phyloP scores from a whole-genome alignment of 352 stramenopile species.

The Achlya hypogyna region DNA sequence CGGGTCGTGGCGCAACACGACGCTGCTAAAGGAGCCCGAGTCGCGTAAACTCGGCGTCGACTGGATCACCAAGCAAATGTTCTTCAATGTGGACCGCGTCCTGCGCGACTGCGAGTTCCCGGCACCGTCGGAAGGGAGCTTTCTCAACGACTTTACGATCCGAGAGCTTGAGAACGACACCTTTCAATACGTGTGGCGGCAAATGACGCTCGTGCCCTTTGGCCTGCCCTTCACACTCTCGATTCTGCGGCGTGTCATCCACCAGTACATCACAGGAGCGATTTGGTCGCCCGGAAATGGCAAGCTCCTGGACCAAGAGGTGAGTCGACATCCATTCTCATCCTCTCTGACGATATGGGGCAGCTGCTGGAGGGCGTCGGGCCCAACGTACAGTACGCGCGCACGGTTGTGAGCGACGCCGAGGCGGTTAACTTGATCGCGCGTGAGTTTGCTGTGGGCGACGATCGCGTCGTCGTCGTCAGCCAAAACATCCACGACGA shows the following conservation, averaged over 20 bases:
- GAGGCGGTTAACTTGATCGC: constrained; percentile 13
- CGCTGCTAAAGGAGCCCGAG: not conserved
- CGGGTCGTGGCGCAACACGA: not conserved
- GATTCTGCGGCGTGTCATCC: not conserved
- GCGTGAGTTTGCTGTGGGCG: constrained; percentile 1
- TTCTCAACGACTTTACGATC: constrained; percentile 3
- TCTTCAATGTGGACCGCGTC: constrained; percentile 5
- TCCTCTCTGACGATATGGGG: not conserved
- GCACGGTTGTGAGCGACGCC: not conserved
- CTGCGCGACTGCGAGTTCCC: constrained; percentile 7
- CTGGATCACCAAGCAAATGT: constrained; percentile 10
- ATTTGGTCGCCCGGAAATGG: constrained; percentile 8
- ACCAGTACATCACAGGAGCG: not conserved
- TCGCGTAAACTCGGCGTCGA: constrained; percentile 5
- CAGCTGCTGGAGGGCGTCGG: not conserved
- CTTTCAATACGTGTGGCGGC: constrained; percentile 16
- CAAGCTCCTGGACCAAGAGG: not conserved
- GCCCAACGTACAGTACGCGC: not conserved
- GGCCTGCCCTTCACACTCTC: not conserved
- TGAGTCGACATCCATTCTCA: too few relatives aligned
- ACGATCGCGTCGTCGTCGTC: constrained; percentile 6
- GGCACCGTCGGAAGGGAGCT: not conserved
- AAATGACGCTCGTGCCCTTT: not conserved
- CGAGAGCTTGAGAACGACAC: not conserved
- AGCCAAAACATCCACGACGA: constrained; percentile 19